Evolutionary conservation across 1,284 basidiomycete species (phyloP).

Genomic region (Trichosporon ovoides): DNA sequence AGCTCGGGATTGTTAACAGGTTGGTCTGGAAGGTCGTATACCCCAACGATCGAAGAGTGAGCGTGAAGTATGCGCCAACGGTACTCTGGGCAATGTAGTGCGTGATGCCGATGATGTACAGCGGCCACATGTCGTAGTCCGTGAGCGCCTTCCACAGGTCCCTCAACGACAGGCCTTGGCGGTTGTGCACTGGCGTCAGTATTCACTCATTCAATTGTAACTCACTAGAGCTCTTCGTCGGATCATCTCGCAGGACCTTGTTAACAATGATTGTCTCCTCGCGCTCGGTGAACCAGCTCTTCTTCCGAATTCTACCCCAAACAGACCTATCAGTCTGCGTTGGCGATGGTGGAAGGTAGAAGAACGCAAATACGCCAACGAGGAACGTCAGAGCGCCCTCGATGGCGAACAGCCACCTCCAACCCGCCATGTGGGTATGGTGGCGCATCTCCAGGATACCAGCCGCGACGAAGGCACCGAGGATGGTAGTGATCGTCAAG

Average conservation of each 20-base stretch:
- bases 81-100: slow-evolving; percentile 25
- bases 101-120: slow-evolving; percentile 42
- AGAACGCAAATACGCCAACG: slow-evolving; percentile 40
- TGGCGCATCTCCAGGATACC: slow-evolving; percentile 45
- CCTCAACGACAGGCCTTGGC: slow-evolving; percentile 39
- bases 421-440: slow-evolving; percentile 31
- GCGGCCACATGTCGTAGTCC: slow-evolving; percentile 49
- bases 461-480: slow-evolving; percentile 38
- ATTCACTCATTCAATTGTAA: too few relatives aligned
- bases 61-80: slow-evolving; percentile 34
- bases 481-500: slow-evolving; percentile 26
- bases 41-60: slow-evolving; percentile 21
- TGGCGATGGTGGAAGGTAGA: slow-evolving; percentile 42
- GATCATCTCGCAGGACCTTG: slow-evolving; percentile 51
- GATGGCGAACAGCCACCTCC: slow-evolving; percentile 41
- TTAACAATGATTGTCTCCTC: slow-evolving; percentile 52
- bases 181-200: slow-evolving; percentile 53
- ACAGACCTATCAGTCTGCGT: too few relatives aligned
- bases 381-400: slow-evolving; percentile 41
- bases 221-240: slow-evolving; percentile 39
- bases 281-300: slow-evolving; percentile 49
- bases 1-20: slow-evolving; percentile 40
- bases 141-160: slow-evolving; percentile 32
- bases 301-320: too few relatives aligned
- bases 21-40: slow-evolving; percentile 48